Evolutionary conservation across 2,329 filamentous ascomycete genomes (phyloP).

Genomic region (Alternaria solani): DNA sequence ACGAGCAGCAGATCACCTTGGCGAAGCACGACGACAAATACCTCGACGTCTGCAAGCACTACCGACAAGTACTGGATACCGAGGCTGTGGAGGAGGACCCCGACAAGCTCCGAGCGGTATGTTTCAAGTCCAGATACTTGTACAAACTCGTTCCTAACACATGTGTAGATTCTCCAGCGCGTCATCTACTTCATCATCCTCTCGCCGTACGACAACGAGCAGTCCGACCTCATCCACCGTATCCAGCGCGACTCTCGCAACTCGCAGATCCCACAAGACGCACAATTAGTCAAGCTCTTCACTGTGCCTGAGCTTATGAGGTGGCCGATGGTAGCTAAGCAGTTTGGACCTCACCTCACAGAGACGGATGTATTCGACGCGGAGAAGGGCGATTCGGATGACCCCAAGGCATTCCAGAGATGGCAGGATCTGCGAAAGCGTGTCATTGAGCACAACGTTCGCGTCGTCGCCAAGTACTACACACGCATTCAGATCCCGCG

Average conservation of each 20-base stretch:
- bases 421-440: constrained; percentile 97
- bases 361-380: constrained; percentile 88
- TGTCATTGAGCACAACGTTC: constrained; percentile 98
- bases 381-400: constrained; percentile 68
- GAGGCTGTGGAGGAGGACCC: constrained; percentile 93
- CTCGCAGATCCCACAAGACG: constrained; percentile 77
- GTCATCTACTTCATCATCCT: constrained; percentile 98
- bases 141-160: constrained; percentile 25
- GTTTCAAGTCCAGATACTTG: constrained; percentile 40
- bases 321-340: constrained; percentile 91
- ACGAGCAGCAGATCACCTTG: constrained; percentile 94
- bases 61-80: constrained; percentile 94
- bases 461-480: constrained; percentile 98
- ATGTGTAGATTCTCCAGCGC: constrained; percentile 78
- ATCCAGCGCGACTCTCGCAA: constrained; percentile 87
- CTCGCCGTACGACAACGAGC: constrained; percentile 96
- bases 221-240: constrained; percentile 94
- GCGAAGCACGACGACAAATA: constrained; percentile 98
- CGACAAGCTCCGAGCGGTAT: constrained; percentile 82
- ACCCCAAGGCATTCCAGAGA: constrained; percentile 82
- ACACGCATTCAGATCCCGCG: constrained; percentile 94
- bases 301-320: constrained; percentile 97
- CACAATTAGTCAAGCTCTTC: constrained; percentile 89
- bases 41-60: constrained; percentile 96
- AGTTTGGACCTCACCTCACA: constrained; percentile 88